Percentiles rank a stretch among this genome's conserved stretches.
These are phyloP conservation scores for Flagelloscypha sp. DNA, from an alignment of 768 basidiomycete genomes.

Conservation along the genomic window DNA sequence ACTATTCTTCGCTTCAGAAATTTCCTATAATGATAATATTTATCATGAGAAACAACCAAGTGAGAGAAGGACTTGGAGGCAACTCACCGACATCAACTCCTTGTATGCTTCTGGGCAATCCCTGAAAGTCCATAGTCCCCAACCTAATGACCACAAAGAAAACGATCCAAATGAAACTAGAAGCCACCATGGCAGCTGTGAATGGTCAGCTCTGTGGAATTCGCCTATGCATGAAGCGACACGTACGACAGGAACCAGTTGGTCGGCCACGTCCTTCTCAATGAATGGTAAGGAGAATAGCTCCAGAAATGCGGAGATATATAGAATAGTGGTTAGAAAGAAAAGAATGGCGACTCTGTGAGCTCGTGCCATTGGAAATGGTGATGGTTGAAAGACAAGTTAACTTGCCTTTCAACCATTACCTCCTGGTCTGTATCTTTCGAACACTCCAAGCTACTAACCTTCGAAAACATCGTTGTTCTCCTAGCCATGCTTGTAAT, in stretches of 20 bases:
- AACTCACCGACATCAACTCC: slow-evolving; percentile 53
- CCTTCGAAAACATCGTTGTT: too few relatives aligned
- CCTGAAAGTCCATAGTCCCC: slow-evolving; percentile 63
- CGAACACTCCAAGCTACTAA: too few relatives aligned
- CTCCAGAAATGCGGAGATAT: slow-evolving; percentile 50
- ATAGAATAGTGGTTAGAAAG: slow-evolving; percentile 36
- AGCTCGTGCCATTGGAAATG: slow-evolving; percentile 48
- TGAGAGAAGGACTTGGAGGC: slow-evolving; percentile 1
- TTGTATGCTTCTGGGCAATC: slow-evolving; percentile 78
- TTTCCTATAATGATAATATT: slow-evolving; percentile 38
- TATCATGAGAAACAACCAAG: slow-evolving; percentile 7
- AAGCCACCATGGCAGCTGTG: slow-evolving; percentile 78
- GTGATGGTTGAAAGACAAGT: slow-evolving; percentile 3
- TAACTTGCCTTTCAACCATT: too few relatives aligned
- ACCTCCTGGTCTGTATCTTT: too few relatives aligned
- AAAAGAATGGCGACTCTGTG: slow-evolving; percentile 42
- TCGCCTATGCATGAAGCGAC: neutral
- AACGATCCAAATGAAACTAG: slow-evolving; percentile 75
- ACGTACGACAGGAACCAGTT: slow-evolving; percentile 56
- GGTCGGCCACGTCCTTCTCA: slow-evolving; percentile 32
- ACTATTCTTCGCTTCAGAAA: slow-evolving; percentile 48
- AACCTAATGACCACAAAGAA: slow-evolving; percentile 68
- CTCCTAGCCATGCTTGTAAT: too few relatives aligned
- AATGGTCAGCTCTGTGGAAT: neutral
- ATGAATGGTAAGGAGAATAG: slow-evolving; percentile 48